These are phyloP conservation scores for Stemphylium vesicarium DNA, from an alignment of 2,329 filamentous ascomycete species.

Conservation along the genomic window DNA sequence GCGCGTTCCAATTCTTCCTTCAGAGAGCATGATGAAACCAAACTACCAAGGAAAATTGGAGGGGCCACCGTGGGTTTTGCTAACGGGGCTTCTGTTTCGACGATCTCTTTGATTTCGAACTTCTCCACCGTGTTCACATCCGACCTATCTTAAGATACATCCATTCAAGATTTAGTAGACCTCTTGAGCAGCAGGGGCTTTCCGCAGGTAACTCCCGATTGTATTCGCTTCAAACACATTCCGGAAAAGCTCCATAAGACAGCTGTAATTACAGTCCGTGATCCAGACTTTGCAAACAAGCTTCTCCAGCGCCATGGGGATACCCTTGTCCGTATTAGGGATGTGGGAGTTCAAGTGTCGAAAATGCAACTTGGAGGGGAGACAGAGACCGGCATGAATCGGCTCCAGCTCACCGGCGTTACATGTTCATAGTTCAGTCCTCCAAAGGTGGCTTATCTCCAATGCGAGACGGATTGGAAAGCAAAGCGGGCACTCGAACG, in stretches of 20 bases:
- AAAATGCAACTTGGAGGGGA: conserved; percentile 3
- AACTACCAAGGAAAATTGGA: not conserved
- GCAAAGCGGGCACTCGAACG: not conserved
- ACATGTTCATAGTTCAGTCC: conserved; percentile 16
- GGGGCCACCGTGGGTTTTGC: not conserved
- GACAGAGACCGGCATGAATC: conserved; percentile 18
- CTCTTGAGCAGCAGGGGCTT: not conserved
- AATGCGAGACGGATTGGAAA: not conserved
- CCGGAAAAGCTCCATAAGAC: not conserved
- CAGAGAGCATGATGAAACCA: not conserved
- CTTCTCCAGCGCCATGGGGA: not conserved
- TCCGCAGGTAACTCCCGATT: not conserved
- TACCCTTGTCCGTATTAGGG: not conserved
- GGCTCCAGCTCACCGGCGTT: conserved; percentile 23
- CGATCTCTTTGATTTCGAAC: not conserved
- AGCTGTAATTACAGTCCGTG: not conserved
- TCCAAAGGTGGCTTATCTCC: conserved; percentile 1
- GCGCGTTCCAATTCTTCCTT: not conserved
- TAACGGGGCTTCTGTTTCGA: not conserved
- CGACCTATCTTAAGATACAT: not conserved
- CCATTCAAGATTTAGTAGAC: not conserved
- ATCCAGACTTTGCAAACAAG: conserved; percentile 1
- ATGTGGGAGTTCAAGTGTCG: not conserved
- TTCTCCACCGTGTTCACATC: not conserved
- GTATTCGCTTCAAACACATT: not conserved